Base-by-base conservation (phyloP, 495 filamentous ascomycete genomes). In the Neohortaea acidophila region DNA sequence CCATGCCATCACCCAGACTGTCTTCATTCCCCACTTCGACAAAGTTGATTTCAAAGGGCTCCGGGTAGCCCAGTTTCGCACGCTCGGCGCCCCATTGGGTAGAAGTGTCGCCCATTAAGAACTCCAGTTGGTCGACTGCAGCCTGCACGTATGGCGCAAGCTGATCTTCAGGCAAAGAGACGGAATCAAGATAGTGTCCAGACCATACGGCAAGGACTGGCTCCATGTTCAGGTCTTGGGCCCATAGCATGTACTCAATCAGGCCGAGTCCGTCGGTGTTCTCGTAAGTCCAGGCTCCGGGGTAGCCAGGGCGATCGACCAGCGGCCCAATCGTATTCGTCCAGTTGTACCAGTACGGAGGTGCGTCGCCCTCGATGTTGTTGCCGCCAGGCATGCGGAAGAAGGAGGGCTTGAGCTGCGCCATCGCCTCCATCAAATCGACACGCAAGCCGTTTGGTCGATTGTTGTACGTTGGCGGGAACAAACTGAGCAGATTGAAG, bases 21-120 rank as follows among this genome's bases (percentile, higher is more conserved):
- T 79, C 75, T 49, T 80, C 73, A 45, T 79, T 79, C 19, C 76
- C 76, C 46, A 80, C 64, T 50, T 78, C 75, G 23, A 77, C 70
- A 37, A 67, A 74, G 36, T 62, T 63, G 36, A 79, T 57, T 15
- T 48, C 58, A 58, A 66, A 79, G 3, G 76, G 73, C 23, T 71
- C 58, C 1, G 64, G 57, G 39, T 75, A 64, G 9, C 75, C 76
- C 7, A 73, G 60, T 8, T 58, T 44, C 11, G 69, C 71, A 25
- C 76, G 68, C 8, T 69, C 50, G 7, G 66, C 60, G 20, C 76
- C 76, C 59, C 69, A 79, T 13, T 55, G 61, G 7, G 72, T 73
- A 17, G 56, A 55, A 9, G 55, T 54, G 37, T 64, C 59, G 25
- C 76, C 73, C 17, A 63, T 67, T 29, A 77, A 59, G 55, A 75